A percentile compares a stretch with the other conserved stretches of the same genome.
Evolutionary conservation across 441 rosid genomes (phyloP).

Genomic region (Eutrema salsugineum): DNA sequence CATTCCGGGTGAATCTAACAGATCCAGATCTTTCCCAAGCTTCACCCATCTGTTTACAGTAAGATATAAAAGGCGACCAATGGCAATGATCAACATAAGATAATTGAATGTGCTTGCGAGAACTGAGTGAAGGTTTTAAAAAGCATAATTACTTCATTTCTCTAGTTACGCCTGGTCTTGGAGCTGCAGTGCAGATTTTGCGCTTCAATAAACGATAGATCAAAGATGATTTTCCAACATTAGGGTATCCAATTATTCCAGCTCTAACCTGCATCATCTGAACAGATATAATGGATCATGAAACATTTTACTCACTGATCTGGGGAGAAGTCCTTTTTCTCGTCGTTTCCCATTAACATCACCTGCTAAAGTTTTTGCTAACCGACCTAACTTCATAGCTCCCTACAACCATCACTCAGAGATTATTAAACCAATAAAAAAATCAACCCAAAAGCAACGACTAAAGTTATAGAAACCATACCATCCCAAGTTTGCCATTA

Average conservation of each 20-base stretch:
- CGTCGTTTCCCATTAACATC: constrained; percentile 77
- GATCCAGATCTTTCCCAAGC: constrained; percentile 84
- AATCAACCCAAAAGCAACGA: not conserved
- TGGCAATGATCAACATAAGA: not conserved
- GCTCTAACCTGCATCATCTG: constrained; percentile 68
- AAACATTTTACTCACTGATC: constrained; percentile 47
- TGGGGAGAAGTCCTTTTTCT: constrained; percentile 88
- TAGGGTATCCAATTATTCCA: constrained; percentile 94
- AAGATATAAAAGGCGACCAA: not conserved
- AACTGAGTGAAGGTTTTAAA: not conserved
- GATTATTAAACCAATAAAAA: not conserved
- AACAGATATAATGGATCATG: not conserved
- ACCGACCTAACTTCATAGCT: constrained; percentile 68
- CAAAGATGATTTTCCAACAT: constrained; percentile 94
- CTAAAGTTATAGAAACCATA: constrained; percentile 24
- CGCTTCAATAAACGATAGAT: constrained; percentile 87
- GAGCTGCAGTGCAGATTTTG: constrained; percentile 87
- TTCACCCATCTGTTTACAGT: constrained; percentile 65
- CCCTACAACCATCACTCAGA: constrained; percentile 51
- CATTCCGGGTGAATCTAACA: constrained; percentile 92
- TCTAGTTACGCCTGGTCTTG: constrained; percentile 96
- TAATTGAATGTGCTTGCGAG: not conserved
- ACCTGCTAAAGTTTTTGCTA: constrained; percentile 69
- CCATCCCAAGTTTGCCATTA: constrained; percentile 82
- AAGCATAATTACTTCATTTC: constrained; percentile 56